These are phyloP conservation scores for Dactylis glomerata DNA, from an alignment of 176 grass and related monocot species.

Conservation along the genomic window DNA sequence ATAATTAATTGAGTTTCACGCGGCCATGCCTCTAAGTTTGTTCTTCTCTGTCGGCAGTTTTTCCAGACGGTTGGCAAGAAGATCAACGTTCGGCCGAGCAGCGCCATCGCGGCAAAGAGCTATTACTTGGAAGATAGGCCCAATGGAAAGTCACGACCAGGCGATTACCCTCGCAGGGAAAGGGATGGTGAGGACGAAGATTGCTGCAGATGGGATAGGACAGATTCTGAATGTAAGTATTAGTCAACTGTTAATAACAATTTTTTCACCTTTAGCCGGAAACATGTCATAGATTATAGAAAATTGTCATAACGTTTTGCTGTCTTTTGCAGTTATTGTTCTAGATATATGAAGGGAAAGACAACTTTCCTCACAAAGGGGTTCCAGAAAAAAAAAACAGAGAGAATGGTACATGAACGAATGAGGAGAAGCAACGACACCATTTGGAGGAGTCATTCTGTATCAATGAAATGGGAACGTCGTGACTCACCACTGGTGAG, in stretches of 20 bases:
- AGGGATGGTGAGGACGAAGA: slow-evolving; percentile 35
- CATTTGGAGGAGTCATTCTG: too few relatives aligned
- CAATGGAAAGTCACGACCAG: slow-evolving; percentile 10
- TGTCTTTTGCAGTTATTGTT: too few relatives aligned
- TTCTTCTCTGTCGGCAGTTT: slow-evolving; percentile 33
- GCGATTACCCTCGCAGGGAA: background rate
- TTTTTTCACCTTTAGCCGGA: background rate
- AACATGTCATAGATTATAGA: background rate
- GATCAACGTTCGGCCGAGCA: slow-evolving; percentile 33
- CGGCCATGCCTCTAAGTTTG: background rate
- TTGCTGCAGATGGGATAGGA: slow-evolving; percentile 69
- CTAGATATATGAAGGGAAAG: too few relatives aligned
- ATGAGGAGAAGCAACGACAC: too few relatives aligned
- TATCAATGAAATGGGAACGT: too few relatives aligned
- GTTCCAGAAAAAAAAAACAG: too few relatives aligned
- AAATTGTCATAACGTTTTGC: background rate
- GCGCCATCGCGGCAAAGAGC: slow-evolving; percentile 10
- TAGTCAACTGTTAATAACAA: slow-evolving; percentile 3
- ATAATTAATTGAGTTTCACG: background rate
- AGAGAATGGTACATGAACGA: too few relatives aligned
- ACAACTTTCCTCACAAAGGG: too few relatives aligned
- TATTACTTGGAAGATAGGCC: slow-evolving; percentile 48
- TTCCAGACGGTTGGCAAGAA: slow-evolving; percentile 56
- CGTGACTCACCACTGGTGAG: too few relatives aligned
- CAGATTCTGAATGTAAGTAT: slow-evolving; percentile 87